A percentile compares a stretch with the other conserved stretches of the same genome.
Conservation (phyloP, 2,329 filamentous ascomycete species). For the Nothophoma quercina region DNA sequence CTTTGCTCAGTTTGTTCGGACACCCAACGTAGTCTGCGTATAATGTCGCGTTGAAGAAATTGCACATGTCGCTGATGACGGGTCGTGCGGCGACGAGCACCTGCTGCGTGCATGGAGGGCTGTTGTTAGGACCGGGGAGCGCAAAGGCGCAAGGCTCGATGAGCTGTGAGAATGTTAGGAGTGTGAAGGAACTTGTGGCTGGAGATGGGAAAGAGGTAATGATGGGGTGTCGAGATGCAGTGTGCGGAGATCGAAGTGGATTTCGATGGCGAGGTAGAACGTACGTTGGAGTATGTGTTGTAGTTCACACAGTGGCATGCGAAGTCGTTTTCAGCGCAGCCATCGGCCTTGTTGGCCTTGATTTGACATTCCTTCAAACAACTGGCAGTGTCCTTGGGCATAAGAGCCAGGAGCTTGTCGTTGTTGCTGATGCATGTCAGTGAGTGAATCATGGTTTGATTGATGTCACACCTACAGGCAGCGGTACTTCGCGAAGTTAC, state of each 20-base stretch:
- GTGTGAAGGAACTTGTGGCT: not conserved
- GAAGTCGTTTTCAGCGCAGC: slow-evolving; percentile 33
- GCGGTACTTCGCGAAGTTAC: slow-evolving; percentile 34
- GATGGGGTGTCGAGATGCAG: not conserved
- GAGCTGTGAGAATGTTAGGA: not conserved
- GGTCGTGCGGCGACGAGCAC: slow-evolving; percentile 26
- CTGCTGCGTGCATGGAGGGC: not conserved
- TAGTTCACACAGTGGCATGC: slow-evolving; percentile 35
- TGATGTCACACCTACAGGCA: slow-evolving; percentile 25
- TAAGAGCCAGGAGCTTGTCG: slow-evolving; percentile 16
- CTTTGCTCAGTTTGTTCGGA: slow-evolving; percentile 23
- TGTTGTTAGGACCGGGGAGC: not conserved
- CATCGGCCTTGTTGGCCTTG: slow-evolving; percentile 27
- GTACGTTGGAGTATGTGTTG: slow-evolving; percentile 27
- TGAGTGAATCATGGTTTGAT: too few relatives aligned
- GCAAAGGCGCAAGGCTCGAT: slow-evolving; percentile 18
- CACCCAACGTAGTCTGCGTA: slow-evolving; percentile 26
- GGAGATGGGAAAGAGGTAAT: not conserved
- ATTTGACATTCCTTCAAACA: slow-evolving; percentile 30
- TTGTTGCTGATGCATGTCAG: slow-evolving; percentile 18
- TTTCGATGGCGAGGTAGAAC: too few relatives aligned
- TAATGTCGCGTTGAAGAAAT: slow-evolving; percentile 36
- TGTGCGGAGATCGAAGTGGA: too few relatives aligned
- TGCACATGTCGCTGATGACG: slow-evolving; percentile 32
- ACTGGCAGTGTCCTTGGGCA: slow-evolving; percentile 16